Percentiles rank a stretch among this genome's conserved stretches.
Conservation (phyloP, 2,329 filamentous ascomycete species). For the Penicillium expansum region DNA sequence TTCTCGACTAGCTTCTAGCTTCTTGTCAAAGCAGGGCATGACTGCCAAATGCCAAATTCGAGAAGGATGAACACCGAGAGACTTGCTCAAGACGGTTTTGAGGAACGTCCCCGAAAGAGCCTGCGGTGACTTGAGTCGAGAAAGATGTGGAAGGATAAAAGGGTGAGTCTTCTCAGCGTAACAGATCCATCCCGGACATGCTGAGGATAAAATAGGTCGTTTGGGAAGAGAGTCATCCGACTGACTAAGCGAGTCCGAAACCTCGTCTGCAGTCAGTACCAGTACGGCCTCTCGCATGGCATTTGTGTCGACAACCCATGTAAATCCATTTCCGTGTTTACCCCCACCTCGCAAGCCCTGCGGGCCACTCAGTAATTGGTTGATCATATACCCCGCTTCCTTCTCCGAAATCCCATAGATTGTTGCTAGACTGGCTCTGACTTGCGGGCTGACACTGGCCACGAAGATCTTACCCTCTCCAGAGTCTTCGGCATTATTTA, state of each 20-base stretch:
- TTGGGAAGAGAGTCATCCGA: slow-evolving; percentile 31
- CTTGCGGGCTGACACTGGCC: slow-evolving; percentile 89
- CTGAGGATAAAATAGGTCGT: slow-evolving; percentile 66
- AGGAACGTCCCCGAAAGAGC: slow-evolving; percentile 85
- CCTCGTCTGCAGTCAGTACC: slow-evolving; percentile 74
- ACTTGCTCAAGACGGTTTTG: slow-evolving; percentile 77
- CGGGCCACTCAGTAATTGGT: slow-evolving; percentile 71
- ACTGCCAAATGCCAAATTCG: slow-evolving; percentile 92
- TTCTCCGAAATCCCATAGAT: slow-evolving; percentile 71
- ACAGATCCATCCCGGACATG: slow-evolving; percentile 97
- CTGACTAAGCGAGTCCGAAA: slow-evolving; percentile 45
- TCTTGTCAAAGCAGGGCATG: slow-evolving; percentile 99
- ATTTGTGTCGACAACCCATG: slow-evolving; percentile 90
- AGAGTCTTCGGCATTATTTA: slow-evolving; percentile 41
- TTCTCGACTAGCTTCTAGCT: slow-evolving; percentile 89
- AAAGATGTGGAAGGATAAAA: slow-evolving; percentile 86
- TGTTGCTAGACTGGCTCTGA: slow-evolving; percentile 82
- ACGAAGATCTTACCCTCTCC: slow-evolving; percentile 73
- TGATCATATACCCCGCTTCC: slow-evolving; percentile 77
- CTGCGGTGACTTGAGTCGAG: slow-evolving; percentile 88
- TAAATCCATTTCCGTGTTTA: slow-evolving; percentile 70
- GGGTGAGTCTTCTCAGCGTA: slow-evolving; percentile 98
- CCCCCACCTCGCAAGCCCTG: slow-evolving; percentile 69
- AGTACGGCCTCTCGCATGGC: slow-evolving; percentile 76
- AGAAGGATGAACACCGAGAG: slow-evolving; percentile 68